These are phyloP conservation scores for Boechera retrofracta DNA, from an alignment of 345 rosid genomes.

Conservation along the genomic window DNA sequence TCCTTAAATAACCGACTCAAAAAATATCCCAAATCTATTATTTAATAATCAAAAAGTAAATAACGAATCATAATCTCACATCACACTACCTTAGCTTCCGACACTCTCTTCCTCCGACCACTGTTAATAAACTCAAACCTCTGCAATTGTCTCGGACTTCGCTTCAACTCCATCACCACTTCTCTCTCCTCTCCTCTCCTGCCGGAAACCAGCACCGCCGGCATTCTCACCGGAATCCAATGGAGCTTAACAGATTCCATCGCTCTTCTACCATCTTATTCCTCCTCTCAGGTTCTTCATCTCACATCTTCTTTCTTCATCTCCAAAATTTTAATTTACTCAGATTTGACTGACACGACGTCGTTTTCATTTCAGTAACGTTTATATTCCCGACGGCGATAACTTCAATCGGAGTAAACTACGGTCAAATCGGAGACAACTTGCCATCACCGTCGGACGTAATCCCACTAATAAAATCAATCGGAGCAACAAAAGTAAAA, in stretches of 20 bases:
- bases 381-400: slow-evolving; percentile 46
- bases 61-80: slow-evolving; percentile 30
- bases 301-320: not conserved
- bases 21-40: slow-evolving; percentile 19
- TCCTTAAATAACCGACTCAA: slow-evolving; percentile 28
- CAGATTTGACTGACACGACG: not conserved
- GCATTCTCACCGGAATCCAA: slow-evolving; percentile 18
- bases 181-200: slow-evolving; percentile 26
- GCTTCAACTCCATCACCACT: slow-evolving; percentile 15
- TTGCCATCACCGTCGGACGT: slow-evolving; percentile 76
- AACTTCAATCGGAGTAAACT: slow-evolving; percentile 78
- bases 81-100: slow-evolving; percentile 18
- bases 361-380: slow-evolving; percentile 24
- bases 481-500: slow-evolving; percentile 85
- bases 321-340: not conserved
- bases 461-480: slow-evolving; percentile 75
- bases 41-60: slow-evolving; percentile 21
- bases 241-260: slow-evolving; percentile 34
- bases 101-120: not conserved
- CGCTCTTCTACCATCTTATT: slow-evolving; percentile 22
- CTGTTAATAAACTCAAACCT: slow-evolving; percentile 28
- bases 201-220: slow-evolving; percentile 26
- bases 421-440: slow-evolving; percentile 89
- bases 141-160: slow-evolving; percentile 7
- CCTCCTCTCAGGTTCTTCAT: slow-evolving; percentile 38